Conservation (phyloP, 2,329 filamentous ascomycete genomes). For the Aureobasidium sp. region DNA sequence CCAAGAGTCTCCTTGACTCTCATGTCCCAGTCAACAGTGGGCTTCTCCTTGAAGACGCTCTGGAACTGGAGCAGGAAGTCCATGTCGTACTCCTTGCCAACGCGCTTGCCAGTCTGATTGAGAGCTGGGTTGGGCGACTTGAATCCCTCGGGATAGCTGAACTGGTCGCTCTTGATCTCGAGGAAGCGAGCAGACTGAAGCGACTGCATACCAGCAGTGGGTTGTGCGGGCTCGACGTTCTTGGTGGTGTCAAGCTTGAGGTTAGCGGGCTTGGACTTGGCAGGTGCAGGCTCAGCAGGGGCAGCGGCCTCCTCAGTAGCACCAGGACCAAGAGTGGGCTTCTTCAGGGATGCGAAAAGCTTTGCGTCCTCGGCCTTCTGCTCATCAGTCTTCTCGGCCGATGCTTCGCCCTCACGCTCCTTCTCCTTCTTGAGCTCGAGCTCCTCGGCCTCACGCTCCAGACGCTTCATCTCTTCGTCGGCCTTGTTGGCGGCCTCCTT, state of each 20-base stretch:
- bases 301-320: slow-evolving; percentile 23
- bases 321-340: slow-evolving; percentile 39
- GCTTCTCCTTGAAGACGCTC: slow-evolving; percentile 91
- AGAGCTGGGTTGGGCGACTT: slow-evolving; percentile 85
- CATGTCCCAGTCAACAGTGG: slow-evolving; percentile 83
- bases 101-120: slow-evolving; percentile 74
- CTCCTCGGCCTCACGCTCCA: slow-evolving; percentile 41
- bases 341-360: slow-evolving; percentile 40
- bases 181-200: slow-evolving; percentile 88
- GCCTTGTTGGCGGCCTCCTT: slow-evolving; percentile 42
- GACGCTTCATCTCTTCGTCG: slow-evolving; percentile 44
- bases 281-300: slow-evolving; percentile 34
- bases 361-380: slow-evolving; percentile 34
- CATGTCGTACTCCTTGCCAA: slow-evolving; percentile 88
- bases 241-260: slow-evolving; percentile 86
- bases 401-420: slow-evolving; percentile 21
- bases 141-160: slow-evolving; percentile 79
- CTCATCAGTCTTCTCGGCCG: slow-evolving; percentile 16
- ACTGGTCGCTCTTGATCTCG: slow-evolving; percentile 60
- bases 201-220: slow-evolving; percentile 86
- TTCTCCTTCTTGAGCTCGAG: slow-evolving; percentile 35
- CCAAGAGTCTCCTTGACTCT: slow-evolving; percentile 74
- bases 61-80: slow-evolving; percentile 96
- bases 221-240: slow-evolving; percentile 80
- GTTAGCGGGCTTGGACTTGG: slow-evolving; percentile 75